These are phyloP conservation scores for Coemansia sp. DNA, from an alignment of 192 early-diverging fungal species.

Conservation along the genomic window DNA sequence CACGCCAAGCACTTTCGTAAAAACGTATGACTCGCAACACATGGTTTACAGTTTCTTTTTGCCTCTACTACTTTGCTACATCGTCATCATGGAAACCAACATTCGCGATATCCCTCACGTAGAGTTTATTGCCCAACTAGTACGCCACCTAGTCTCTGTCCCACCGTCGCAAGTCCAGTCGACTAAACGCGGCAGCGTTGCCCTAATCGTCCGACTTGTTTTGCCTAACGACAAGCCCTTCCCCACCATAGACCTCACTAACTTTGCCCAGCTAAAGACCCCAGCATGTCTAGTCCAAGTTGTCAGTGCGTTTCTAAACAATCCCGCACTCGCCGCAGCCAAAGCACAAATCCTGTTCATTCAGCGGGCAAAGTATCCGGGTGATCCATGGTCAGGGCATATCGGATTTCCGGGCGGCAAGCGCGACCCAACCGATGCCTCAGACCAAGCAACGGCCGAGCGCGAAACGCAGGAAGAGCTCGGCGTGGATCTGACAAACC, in stretches of 20 bases:
- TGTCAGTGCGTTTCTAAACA: conserved; percentile 8
- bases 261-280: neutral
- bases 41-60: neutral
- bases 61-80: neutral
- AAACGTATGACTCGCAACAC: neutral
- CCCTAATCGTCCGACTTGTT: conserved; percentile 40
- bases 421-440: conserved; percentile 19
- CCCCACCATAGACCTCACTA: conserved; percentile 5
- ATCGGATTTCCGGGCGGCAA: conserved; percentile 56
- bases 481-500: conserved; percentile 22
- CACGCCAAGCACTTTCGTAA: neutral
- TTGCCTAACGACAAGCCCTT: conserved; percentile 3
- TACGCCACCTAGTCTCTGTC: conserved; percentile 35
- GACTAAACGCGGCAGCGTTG: conserved; percentile 29
- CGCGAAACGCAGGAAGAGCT: conserved; percentile 47
- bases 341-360: conserved; percentile 44
- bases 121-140: conserved; percentile 37
- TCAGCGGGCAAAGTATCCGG: conserved; percentile 35
- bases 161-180: conserved; percentile 10
- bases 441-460: conserved; percentile 29
- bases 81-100: neutral
- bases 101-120: conserved; percentile 26
- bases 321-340: neutral
- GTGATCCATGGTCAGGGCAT: conserved; percentile 53
- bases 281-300: conserved; percentile 19